These are phyloP conservation scores for Thermothelomyces thermophilus DNA, from an alignment of 2,329 filamentous ascomycete genomes.

Conservation along the genomic window DNA sequence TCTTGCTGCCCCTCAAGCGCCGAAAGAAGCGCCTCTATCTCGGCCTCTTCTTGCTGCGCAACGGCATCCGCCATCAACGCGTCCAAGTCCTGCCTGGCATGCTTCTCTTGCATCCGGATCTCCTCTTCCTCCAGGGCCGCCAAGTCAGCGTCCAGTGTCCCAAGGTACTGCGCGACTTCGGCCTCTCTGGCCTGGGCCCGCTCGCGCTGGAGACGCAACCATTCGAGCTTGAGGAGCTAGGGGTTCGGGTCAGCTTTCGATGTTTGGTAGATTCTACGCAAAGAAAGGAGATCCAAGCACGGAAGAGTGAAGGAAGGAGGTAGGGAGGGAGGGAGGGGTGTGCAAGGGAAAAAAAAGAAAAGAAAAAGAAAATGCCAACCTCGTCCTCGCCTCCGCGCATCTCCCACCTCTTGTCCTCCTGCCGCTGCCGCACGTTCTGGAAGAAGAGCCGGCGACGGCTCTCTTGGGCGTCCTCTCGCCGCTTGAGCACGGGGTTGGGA, in stretches of 20 bases:
- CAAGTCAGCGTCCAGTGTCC: slow-evolving; percentile 31
- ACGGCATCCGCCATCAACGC: slow-evolving; percentile 49
- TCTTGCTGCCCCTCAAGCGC: slow-evolving; percentile 39
- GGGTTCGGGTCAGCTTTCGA: not conserved
- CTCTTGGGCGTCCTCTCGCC: slow-evolving; percentile 56
- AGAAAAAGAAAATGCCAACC: slow-evolving; percentile 28
- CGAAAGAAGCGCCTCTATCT: slow-evolving; percentile 47
- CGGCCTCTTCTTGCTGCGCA: slow-evolving; percentile 46
- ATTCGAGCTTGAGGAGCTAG: slow-evolving; percentile 38
- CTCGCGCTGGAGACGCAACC: slow-evolving; percentile 34
- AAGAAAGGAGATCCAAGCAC: no score
- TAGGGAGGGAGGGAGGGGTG: no score
- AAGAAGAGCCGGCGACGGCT: slow-evolving; percentile 62
- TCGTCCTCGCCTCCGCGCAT: slow-evolving; percentile 58
- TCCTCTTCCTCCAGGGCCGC: slow-evolving; percentile 25
- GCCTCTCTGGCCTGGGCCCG: slow-evolving; percentile 34
- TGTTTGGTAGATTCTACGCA: no score
- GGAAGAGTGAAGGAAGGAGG: no score
- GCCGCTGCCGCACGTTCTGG: slow-evolving; percentile 55
- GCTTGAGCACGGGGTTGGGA: slow-evolving; percentile 54
- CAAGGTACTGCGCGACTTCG: not conserved
- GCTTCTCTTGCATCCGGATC: slow-evolving; percentile 22
- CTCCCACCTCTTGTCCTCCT: slow-evolving; percentile 54
- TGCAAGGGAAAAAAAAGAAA: no score
- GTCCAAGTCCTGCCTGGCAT: slow-evolving; percentile 30